Evolutionary conservation across 2,329 filamentous ascomycete genomes (phyloP), one percentile per base, ranked within the genome.

Genomic region (Fusarium sp.): DNA sequence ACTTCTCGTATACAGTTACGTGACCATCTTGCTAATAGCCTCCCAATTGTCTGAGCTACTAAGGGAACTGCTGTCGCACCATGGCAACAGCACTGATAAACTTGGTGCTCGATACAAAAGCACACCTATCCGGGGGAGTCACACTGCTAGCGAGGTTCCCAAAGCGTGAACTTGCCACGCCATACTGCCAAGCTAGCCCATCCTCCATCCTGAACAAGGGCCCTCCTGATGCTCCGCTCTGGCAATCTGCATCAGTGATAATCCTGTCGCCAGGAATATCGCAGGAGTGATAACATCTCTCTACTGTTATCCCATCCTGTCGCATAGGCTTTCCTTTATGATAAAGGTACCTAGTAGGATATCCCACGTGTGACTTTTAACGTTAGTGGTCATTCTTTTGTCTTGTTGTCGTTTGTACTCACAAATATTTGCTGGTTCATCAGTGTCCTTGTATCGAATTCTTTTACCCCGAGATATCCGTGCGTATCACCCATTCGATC

Each of bases 381-480:
- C 1, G 9, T 71, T 9, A 68, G 41, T n/a, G 1, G 6, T 10
- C 4, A 1, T 14, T 3, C 8, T 6, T 7, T 23, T 1, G 5
- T 18, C 3, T 4, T 12, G 4, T 37, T 14, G 5, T 8, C 4
- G 11, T 25, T 12, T 33, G n/a, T n/a, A 25, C 69, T n/a, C 23
- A 71, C 69, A 39, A 68, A 71, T 0, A 27, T 9, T 10, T 44
- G 25, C 14, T 56, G 39, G 7, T 68, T 10, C 4, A n/a, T 52
- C 18, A 60, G 33, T 3, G n/a, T 44, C 5, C 15, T 14, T 19
- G 48, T 52, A 9, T 69, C 44, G 0, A 69, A 25, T 7, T n/a
- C 21, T 6, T 46, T 68, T 7, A 37, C 35, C 14, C 57, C 68
- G 2, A 72, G 16, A 11, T 69, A 71, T 3, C 69, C 69, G 21